Evolutionary conservation across 1,284 basidiomycete genomes (phyloP).

Genomic region (Phlebopus sp.): DNA sequence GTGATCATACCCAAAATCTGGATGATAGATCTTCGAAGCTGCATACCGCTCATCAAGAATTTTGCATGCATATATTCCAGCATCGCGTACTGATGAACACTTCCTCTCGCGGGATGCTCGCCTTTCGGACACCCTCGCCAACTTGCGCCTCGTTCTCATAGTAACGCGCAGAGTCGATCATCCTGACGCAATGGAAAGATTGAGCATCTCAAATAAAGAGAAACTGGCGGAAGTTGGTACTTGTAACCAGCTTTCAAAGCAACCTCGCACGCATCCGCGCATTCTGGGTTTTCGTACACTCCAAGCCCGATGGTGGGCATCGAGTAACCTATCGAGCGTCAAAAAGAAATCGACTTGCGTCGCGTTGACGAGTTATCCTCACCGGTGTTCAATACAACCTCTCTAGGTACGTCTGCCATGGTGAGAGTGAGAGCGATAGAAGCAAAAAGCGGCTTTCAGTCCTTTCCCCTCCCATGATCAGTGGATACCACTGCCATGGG

Average conservation of each 20-base stretch:
- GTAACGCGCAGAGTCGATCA: slow-evolving; percentile 25
- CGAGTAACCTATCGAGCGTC: slow-evolving; percentile 17
- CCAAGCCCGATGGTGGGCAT: slow-evolving; percentile 29
- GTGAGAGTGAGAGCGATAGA: background rate
- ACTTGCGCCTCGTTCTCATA: slow-evolving; percentile 27
- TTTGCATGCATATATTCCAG: background rate
- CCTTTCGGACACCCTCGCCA: slow-evolving; percentile 21
- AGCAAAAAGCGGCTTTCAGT: background rate
- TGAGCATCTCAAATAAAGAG: background rate
- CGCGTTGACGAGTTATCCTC: too few relatives aligned
- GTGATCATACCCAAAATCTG: slow-evolving; percentile 32
- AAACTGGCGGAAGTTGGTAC: slow-evolving; percentile 7
- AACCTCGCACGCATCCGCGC: slow-evolving; percentile 15
- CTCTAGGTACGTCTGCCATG: background rate
- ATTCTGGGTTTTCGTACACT: slow-evolving; percentile 18
- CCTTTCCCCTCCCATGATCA: too few relatives aligned
- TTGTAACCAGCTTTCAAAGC: slow-evolving; percentile 26
- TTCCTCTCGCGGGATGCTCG: slow-evolving; percentile 24
- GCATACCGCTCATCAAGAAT: background rate
- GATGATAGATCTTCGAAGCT: slow-evolving; percentile 22
- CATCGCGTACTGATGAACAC: slow-evolving; percentile 28
- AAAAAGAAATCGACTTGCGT: background rate
- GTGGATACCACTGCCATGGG: too few relatives aligned
- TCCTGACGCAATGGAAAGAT: slow-evolving; percentile 11
- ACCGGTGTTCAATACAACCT: too few relatives aligned